phyloP scores from a whole-genome alignment of 1,139 yeast genomes.

The Blastobotrys niveus region DNA sequence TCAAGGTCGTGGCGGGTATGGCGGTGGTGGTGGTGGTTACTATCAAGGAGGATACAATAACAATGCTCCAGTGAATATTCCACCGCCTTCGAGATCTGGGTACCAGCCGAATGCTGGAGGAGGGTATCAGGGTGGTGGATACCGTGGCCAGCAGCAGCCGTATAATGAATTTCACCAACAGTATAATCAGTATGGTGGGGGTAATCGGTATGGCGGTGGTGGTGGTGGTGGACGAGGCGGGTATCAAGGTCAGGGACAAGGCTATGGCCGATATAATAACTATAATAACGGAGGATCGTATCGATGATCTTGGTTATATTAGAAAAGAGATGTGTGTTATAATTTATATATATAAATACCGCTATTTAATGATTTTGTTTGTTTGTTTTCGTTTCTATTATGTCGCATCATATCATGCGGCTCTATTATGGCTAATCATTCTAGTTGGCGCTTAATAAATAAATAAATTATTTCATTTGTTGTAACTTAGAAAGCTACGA shows the following conservation, averaged over 20 bases:
- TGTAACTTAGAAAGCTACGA: no score
- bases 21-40: conserved; percentile 15
- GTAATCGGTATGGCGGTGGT: not conserved
- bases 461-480: not conserved
- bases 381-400: no score
- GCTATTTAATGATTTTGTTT: no score
- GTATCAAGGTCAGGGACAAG: no score
- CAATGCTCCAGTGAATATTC: not conserved
- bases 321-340: no score
- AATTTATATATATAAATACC: conserved; percentile 1
- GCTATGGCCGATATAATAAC: not conserved
- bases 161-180: not conserved
- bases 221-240: no score
- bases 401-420: no score
- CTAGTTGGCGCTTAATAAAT: not conserved
- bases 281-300: not conserved
- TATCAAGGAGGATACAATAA: conserved; percentile 14
- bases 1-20: conserved; percentile 12
- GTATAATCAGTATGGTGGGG: not conserved
- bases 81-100: conserved; percentile 4
- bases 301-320: not conserved
- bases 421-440: no score
- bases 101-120: conserved; percentile 8
- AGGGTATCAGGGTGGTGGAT: not conserved
- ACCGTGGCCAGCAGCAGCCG: not conserved